Evolutionary conservation across 192 early-diverging fungal genomes (phyloP).

Genomic region (Diversispora eburnea): DNA sequence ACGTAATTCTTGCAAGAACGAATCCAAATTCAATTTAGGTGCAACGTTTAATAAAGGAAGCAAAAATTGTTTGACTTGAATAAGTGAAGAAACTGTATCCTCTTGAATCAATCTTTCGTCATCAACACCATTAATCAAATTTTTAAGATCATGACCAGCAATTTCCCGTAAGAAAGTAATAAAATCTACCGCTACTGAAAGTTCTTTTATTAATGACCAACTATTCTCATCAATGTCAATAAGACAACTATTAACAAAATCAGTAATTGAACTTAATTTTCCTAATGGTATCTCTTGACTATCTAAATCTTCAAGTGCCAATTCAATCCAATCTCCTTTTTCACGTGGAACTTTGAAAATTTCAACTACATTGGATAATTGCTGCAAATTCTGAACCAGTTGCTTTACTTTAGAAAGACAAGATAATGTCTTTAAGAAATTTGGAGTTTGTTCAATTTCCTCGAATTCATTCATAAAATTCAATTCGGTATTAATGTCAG

Average conservation of each 20-base stretch:
- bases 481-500: neutral
- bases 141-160: conserved; percentile 26
- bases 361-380: neutral
- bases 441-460: too few relatives aligned
- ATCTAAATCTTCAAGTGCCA: neutral
- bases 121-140: conserved; percentile 32
- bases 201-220: conserved; percentile 6
- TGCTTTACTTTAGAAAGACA: conserved; percentile 1
- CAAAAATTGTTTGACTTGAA: conserved; percentile 30
- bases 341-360: neutral
- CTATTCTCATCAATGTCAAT: neutral
- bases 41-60: conserved; percentile 4
- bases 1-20: neutral
- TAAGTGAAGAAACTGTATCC: conserved; percentile 18
- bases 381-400: neutral
- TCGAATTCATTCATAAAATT: neutral
- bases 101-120: conserved; percentile 30
- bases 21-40: neutral
- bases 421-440: neutral
- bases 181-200: neutral
- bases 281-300: neutral
- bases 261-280: neutral
- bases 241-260: neutral
- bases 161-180: neutral
- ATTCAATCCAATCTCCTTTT: neutral